Evolutionary conservation across 2,329 filamentous ascomycete genomes (phyloP), one percentile per base, ranked within the genome.

Genomic region (Fusarium dimerum): DNA sequence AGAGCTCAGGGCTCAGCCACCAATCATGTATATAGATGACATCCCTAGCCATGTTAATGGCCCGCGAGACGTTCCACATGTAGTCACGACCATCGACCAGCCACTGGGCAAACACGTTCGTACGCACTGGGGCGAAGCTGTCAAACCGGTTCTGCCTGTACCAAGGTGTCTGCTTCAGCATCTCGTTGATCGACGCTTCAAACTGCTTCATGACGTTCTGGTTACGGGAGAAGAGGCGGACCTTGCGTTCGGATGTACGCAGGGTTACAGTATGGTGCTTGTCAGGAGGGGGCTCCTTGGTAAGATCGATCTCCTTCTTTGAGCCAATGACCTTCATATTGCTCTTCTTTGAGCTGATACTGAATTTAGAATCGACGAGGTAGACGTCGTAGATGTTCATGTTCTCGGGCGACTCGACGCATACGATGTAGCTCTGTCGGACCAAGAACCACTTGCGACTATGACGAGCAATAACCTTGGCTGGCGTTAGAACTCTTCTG

Each of bases 371-470:
- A 68, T 99, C 94, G 26, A 97, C 90, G n/a, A 99, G 80, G 71
- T 97, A 97, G 18, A 99, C 94, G 73, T 99, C 95, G 69, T 96
- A 97, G 34, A 97, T 95, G 66, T 96, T 93, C 89, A 97, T 96
- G 64, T 96, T 96, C 70, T 97, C 93, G 0, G 94, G 94, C 0
- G 94, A 97, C 68, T 97, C 93, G n/a, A 97, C 92, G 62, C 93
- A 97, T 42, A 96, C 93, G 54, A 99, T 87, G 67, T 99, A 99
- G 75, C 92, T 97, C 72, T 97, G 92, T 47, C 94, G 82, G n/a
- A 99, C 92, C 17, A 97, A 78, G 69, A 99, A 99, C 94, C 94
- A 99, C 71, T 97, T 97, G 16, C 92, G 90, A 55, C 85, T 88
- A 72, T 97, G 92, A 12, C 92, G 84, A 47, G 86, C 85, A 66